Evolutionary conservation across 2,329 filamentous ascomycete species (phyloP).

Genomic region (Aspergillus pseudoglaucus): DNA sequence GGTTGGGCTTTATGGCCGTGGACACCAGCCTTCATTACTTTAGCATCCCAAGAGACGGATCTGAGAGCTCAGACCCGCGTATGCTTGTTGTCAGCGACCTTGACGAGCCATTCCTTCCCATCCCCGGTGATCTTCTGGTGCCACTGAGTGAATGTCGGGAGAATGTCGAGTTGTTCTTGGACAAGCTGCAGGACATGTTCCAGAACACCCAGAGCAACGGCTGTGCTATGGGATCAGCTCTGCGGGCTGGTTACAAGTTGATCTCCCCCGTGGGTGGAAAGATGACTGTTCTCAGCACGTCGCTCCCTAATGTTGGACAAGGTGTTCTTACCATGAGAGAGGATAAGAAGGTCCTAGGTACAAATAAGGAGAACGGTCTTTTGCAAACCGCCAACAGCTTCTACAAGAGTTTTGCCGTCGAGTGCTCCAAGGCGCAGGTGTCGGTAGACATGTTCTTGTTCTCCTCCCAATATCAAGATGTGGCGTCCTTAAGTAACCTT

Average conservation of each 20-base stretch:
- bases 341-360: constrained; percentile 92
- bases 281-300: constrained; percentile 83
- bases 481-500: constrained; percentile 90
- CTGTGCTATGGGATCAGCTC: constrained; percentile 91
- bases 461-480: constrained; percentile 93
- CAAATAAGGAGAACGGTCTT: constrained; percentile 79
- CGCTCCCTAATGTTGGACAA: constrained; percentile 80
- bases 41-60: constrained; percentile 79
- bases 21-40: constrained; percentile 96
- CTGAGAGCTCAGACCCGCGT: constrained; percentile 74
- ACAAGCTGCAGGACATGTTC: constrained; percentile 93
- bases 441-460: constrained; percentile 98
- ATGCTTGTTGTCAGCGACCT: constrained; percentile 94
- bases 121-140: constrained; percentile 84
- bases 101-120: constrained; percentile 92
- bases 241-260: constrained; percentile 89
- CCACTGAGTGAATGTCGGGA: constrained; percentile 80
- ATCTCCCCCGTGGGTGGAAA: constrained; percentile 93
- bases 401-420: constrained; percentile 98
- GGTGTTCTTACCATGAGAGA: constrained; percentile 90
- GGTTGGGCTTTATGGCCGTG: constrained; percentile 90
- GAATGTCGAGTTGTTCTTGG: constrained; percentile 86
- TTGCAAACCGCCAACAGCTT: constrained; percentile 92
- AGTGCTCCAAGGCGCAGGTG: constrained; percentile 98
- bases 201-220: constrained; percentile 82